Evolutionary conservation across 106 monocot species (phyloP).

Genomic region (Allium fistulosum): DNA sequence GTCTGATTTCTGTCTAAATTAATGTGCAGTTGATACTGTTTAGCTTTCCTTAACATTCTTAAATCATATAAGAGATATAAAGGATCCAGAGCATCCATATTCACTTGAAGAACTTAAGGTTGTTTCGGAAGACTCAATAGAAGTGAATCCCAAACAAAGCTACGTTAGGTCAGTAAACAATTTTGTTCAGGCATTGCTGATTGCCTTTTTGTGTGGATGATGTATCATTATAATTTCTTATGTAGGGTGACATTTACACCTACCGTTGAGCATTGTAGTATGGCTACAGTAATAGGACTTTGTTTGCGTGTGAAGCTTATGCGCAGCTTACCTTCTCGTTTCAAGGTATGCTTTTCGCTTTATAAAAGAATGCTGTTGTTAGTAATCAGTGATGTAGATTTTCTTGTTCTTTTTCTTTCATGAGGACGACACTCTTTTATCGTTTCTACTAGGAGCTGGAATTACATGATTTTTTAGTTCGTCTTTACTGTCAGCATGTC

Average conservation of each 20-base stretch:
- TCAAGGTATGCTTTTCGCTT: constrained; percentile 52
- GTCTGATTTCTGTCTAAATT: neutral
- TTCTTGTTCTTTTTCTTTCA: too few species aligned
- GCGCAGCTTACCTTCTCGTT: constrained; percentile 88
- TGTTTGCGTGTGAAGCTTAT: constrained; percentile 89
- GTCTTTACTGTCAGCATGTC: too few species aligned
- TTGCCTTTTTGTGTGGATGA: neutral
- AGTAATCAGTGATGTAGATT: too few species aligned
- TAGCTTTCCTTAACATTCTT: constrained; percentile 39
- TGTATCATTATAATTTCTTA: neutral
- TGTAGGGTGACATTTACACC: constrained; percentile 92
- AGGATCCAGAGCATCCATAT: constrained; percentile 93
- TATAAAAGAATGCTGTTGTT: too few species aligned
- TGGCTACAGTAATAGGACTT: constrained; percentile 96
- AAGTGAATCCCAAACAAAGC: constrained; percentile 51
- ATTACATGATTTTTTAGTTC: too few species aligned
- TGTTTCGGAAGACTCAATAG: constrained; percentile 77
- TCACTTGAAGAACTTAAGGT: constrained; percentile 94
- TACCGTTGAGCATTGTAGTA: constrained; percentile 96
- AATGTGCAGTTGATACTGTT: too few species aligned
- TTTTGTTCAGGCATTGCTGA: neutral
- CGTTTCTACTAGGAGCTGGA: too few species aligned
- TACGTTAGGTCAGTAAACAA: constrained; percentile 56
- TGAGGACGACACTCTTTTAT: too few species aligned
- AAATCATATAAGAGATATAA: constrained; percentile 98